Conservation (phyloP, 2,329 filamentous ascomycete genomes). For the Botryotinia calthae region DNA sequence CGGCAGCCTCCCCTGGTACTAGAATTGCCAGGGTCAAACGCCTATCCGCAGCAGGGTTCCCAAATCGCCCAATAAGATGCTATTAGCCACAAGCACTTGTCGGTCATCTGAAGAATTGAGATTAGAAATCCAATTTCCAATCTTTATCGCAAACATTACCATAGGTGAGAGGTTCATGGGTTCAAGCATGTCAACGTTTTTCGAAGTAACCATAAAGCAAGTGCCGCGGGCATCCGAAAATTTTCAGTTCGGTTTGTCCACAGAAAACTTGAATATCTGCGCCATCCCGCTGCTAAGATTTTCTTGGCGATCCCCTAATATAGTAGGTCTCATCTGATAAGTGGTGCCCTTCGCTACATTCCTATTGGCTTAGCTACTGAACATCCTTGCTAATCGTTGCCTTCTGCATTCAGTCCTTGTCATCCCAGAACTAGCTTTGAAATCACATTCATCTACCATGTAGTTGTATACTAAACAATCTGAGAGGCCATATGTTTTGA, state of each 20-base stretch:
- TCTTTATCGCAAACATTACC: not conserved
- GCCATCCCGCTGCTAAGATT: slow-evolving; percentile 10
- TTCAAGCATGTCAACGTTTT: not conserved
- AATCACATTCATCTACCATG: not conserved
- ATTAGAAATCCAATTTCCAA: not conserved
- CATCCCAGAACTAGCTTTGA: not conserved
- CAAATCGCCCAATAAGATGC: not conserved
- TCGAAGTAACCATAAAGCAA: not conserved
- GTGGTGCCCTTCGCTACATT: not conserved
- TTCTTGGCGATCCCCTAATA: slow-evolving; percentile 5
- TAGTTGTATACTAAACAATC: not conserved
- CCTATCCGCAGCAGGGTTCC: not conserved
- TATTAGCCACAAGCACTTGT: not conserved
- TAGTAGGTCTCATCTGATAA: slow-evolving; percentile 1
- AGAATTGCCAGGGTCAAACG: not conserved
- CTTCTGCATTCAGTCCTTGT: not conserved
- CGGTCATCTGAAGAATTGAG: not conserved
- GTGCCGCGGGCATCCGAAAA: not conserved
- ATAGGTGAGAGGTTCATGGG: not conserved
- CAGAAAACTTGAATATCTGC: not conserved
- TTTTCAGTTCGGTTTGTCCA: not conserved
- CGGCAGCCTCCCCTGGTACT: not conserved
- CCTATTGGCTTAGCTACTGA: not conserved
- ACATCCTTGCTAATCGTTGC: not conserved
- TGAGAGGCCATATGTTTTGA: not conserved